Conservation (phyloP, 1,284 basidiomycete species). For the Sanghuangporus sanghuang region DNA sequence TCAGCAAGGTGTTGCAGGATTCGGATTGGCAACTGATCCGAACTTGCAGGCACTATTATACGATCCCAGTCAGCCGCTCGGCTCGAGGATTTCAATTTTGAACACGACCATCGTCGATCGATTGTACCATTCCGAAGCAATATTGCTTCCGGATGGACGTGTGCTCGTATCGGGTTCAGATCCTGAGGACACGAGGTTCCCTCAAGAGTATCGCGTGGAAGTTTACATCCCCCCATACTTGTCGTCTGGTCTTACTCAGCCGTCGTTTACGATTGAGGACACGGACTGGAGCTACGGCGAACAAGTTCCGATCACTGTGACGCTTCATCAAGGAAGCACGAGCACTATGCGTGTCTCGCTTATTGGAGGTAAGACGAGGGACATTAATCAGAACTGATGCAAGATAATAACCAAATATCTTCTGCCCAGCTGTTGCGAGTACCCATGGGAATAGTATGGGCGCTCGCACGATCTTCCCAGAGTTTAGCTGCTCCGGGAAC, state of each 20-base stretch:
- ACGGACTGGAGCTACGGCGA: slow-evolving; percentile 59
- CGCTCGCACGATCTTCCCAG: slow-evolving; percentile 62
- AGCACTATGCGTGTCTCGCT: slow-evolving; percentile 59
- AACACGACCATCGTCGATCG: slow-evolving; percentile 71
- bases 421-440: slow-evolving; percentile 57
- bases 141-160: slow-evolving; percentile 61
- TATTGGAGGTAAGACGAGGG: slow-evolving; percentile 31
- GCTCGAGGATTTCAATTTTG: slow-evolving; percentile 63
- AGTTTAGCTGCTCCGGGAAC: slow-evolving; percentile 54
- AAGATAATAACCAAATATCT: slow-evolving; percentile 8
- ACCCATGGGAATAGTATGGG: slow-evolving; percentile 79
- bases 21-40: slow-evolving; percentile 61
- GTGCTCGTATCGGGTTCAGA: slow-evolving; percentile 73
- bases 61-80: slow-evolving; percentile 53
- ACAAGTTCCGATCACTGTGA: slow-evolving; percentile 47
- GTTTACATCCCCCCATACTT: slow-evolving; percentile 75
- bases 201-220: slow-evolving; percentile 72
- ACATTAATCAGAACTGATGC: neutral
- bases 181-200: slow-evolving; percentile 42
- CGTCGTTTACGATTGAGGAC: slow-evolving; percentile 48
- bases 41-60: slow-evolving; percentile 64
- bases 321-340: slow-evolving; percentile 50
- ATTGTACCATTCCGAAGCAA: slow-evolving; percentile 77
- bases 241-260: slow-evolving; percentile 49
- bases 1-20: slow-evolving; percentile 64